Base-by-base conservation (phyloP, 2,329 filamentous ascomycete genomes). In the Colletotrichum falcatum region DNA sequence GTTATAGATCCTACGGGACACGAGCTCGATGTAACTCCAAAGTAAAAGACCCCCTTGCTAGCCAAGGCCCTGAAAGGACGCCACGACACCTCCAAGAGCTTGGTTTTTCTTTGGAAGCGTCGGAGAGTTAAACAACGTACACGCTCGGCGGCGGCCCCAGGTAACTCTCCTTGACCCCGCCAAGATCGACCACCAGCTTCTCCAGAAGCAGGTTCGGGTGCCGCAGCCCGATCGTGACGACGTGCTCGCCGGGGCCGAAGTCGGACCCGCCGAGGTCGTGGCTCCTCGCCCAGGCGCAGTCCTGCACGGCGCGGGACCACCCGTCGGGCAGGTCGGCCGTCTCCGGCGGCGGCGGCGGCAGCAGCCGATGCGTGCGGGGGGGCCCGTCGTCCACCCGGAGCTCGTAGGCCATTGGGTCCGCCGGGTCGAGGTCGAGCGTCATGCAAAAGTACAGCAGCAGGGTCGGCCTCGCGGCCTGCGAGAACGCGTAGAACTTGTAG, bases 341-440 rank as follows among this genome's bases (percentile, higher is more conserved):
- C 65, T 3, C 63, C 39, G 7, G 75, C 78, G 1, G 84, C 12
- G 81, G 74, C 6, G 77, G 75, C 39, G 7, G 75, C 78, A 1
- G 84, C 12, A 81, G 74, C 6, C 77, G 75, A 3, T 76, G 76
- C 33, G 74, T 77, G 46, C 76, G 74, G 1, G 74, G 75, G 35
- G 82, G 75, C 3, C 79, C 77, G 30, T 82, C 79, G 56, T 87
- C 83, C 20, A 89, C 76, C 7, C 83, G 81, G 3, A 87, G 77
- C 5, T 86, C 83, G 72, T 86, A 89, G 6, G 80, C 80, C 76
- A 89, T 84, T 2, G 81, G 83, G 1, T 81, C 79, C 28, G 79
- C 78, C 0, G 87, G 86, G 65, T 87, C 83, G 7, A 84, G 82
- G 73, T 89, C 88, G 5, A 88, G 80, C 0, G 83, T 79, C 61